phyloP scores from a whole-genome alignment of 2,329 filamentous ascomycete genomes.

The Aspergillus arachidicola region DNA sequence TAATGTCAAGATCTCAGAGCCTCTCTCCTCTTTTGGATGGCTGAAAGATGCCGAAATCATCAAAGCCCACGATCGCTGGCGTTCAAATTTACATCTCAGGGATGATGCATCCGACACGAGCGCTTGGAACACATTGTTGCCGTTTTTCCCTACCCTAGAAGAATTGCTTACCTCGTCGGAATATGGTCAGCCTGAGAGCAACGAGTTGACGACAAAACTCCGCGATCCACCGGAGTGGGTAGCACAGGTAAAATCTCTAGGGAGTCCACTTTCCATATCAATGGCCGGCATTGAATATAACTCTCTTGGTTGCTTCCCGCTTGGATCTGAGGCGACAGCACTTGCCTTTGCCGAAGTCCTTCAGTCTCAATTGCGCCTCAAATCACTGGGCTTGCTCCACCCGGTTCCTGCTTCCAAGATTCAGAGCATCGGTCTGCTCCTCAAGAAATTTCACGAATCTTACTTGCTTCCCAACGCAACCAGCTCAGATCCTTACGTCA shows the following conservation, averaged over 20 bases:
- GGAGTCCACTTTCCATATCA: constrained; percentile 43
- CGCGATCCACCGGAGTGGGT: constrained; percentile 38
- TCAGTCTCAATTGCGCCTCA: constrained; percentile 47
- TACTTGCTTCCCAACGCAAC: constrained; percentile 24
- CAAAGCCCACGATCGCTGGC: constrained; percentile 47
- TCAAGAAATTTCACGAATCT: constrained; percentile 35
- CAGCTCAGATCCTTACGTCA: constrained; percentile 23
- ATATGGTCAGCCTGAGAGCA: constrained; percentile 6
- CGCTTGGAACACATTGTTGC: constrained; percentile 31
- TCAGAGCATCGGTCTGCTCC: constrained; percentile 34
- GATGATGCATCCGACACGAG: constrained; percentile 17
- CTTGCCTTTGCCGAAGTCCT: constrained; percentile 50
- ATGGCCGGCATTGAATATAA: constrained; percentile 41
- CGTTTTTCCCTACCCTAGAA: constrained; percentile 31
- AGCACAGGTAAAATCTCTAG: constrained; percentile 32
- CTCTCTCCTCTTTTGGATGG: constrained; percentile 51
- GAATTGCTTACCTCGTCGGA: constrained; percentile 30
- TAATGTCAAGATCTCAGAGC: constrained; percentile 37
- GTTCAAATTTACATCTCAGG: constrained; percentile 32
- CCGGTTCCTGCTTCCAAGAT: constrained; percentile 38
- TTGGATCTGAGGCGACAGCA: constrained; percentile 46
- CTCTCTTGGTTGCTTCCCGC: constrained; percentile 50
- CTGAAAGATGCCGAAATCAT: constrained; percentile 50
- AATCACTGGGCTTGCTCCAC: constrained; percentile 45
- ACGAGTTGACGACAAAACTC: constrained; percentile 17